Base-by-base conservation (phyloP, 768 basidiomycete genomes). In the Coprinellus micaceus region DNA sequence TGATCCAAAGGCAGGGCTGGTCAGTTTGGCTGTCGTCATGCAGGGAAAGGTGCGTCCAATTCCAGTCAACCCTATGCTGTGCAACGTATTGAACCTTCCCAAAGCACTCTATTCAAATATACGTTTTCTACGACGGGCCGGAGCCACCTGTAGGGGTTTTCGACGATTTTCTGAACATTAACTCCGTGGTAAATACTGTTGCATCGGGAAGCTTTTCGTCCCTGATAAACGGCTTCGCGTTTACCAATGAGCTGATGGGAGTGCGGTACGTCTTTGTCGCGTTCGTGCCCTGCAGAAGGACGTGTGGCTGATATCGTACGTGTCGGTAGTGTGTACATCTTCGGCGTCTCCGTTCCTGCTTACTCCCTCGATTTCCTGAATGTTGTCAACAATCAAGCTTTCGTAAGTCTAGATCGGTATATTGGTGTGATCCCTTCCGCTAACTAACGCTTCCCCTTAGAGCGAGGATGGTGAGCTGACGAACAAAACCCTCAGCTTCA, bases 81-180 rank as follows among this genome's bases (percentile, higher is more conserved):
- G 43, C 11, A 2, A 7, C 24, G 2, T 1, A 10, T 15, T 4
- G n/a, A 21, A 1, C 17, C 47, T 33, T 33, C 33, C 33, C 13
- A 13, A 33, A 59, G 58, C 52, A 53, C 44, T 28, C 53, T n/a
- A 52, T 71, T 11, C 58, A 56, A 5, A 62, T 68, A 4, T 43
- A 82, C 2, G 51, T 86, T 17, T 88, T 87, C 66, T 87, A 88
- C 61, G 80, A 88, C 59, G 80, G 56, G 0, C 84, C 84, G 17
- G 69, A 61, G 0, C 75, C 76, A 0, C 82, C 81, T 0, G 51
- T 59, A 0, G 81, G 79, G 0, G 74, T 81, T 28, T 83, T 83
- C 56, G 81, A 83, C 53, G 74, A 74, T 6, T 81, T 82, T 64
- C 53, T 82, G 24, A 67, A 66, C 1, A 77, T 82, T 25, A 76